phyloP scores from a whole-genome alignment of 1,284 basidiomycete species.

The Ustilago cynodontis region DNA sequence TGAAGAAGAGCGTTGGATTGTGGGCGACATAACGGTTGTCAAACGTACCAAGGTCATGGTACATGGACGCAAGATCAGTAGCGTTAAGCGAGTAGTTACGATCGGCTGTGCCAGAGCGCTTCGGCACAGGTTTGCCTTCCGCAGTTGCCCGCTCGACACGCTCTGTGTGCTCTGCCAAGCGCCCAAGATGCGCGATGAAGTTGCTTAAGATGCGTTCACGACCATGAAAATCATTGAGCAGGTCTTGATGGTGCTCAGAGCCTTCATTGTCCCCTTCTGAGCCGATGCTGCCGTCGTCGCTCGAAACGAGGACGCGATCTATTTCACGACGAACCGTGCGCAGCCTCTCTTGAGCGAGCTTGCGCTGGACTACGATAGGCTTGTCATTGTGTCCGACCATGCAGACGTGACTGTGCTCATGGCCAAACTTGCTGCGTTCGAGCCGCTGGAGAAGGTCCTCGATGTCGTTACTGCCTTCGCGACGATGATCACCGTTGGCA shows the following conservation, averaged over 20 bases:
- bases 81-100: conserved; percentile 26
- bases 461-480: conserved; percentile 11
- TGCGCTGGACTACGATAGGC: conserved; percentile 80
- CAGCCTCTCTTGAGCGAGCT: conserved; percentile 76
- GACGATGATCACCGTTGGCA: not conserved
- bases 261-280: conserved; percentile 17
- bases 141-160: conserved; percentile 40
- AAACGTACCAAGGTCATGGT: conserved; percentile 82
- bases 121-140: conserved; percentile 23
- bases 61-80: conserved; percentile 70
- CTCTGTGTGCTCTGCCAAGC: conserved; percentile 33
- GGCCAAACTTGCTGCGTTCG: conserved; percentile 81
- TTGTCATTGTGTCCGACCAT: conserved; percentile 72
- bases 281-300: conserved; percentile 13
- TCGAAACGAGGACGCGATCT: conserved; percentile 53
- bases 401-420: conserved; percentile 87
- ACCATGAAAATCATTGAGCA: conserved; percentile 48
- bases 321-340: conserved; percentile 54
- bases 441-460: conserved; percentile 41
- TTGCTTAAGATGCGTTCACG: conserved; percentile 74
- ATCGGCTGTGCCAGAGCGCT: conserved; percentile 22
- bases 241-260: conserved; percentile 24
- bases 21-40: conserved; percentile 92
- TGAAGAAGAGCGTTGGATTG: conserved; percentile 84
- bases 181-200: conserved; percentile 75